A percentile compares a stretch with the other conserved stretches of the same genome.
These are phyloP conservation scores for Talaromyces thailandensis DNA, from an alignment of 495 filamentous ascomycete species.

Conservation along the genomic window DNA sequence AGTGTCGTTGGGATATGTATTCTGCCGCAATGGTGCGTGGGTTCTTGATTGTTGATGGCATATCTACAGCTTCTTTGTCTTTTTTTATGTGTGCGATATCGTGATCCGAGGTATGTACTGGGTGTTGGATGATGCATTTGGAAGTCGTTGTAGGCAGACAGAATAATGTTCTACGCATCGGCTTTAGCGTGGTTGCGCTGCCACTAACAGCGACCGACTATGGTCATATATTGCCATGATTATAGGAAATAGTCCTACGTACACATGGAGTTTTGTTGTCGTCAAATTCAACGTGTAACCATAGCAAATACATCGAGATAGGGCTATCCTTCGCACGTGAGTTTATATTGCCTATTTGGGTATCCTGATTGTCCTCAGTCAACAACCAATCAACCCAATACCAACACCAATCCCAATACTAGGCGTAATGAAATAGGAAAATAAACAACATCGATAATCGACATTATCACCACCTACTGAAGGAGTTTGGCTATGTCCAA, in stretches of 20 bases:
- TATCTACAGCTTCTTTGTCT: neutral
- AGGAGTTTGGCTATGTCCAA: neutral
- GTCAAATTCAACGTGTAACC: neutral
- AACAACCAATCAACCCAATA: neutral
- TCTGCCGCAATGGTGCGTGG: constrained; percentile 5
- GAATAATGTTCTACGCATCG: neutral
- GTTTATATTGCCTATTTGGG: neutral
- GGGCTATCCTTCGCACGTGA: neutral
- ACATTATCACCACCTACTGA: neutral
- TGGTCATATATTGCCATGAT: neutral
- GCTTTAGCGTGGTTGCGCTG: neutral
- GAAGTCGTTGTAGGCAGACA: neutral
- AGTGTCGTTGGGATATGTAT: constrained; percentile 18
- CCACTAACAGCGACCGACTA: neutral
- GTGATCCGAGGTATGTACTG: neutral
- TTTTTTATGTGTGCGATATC: neutral
- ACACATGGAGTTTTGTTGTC: neutral
- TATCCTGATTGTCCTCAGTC: neutral
- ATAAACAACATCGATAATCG: too few relatives aligned
- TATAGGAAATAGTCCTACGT: neutral
- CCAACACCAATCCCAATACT: too few relatives aligned
- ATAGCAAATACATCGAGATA: neutral
- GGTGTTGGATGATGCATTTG: neutral
- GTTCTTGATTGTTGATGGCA: constrained; percentile 7
- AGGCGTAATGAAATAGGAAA: too few relatives aligned